Evolutionary conservation across 1,284 basidiomycete species (phyloP).

Genomic region (Lignosus rhinocerotis): DNA sequence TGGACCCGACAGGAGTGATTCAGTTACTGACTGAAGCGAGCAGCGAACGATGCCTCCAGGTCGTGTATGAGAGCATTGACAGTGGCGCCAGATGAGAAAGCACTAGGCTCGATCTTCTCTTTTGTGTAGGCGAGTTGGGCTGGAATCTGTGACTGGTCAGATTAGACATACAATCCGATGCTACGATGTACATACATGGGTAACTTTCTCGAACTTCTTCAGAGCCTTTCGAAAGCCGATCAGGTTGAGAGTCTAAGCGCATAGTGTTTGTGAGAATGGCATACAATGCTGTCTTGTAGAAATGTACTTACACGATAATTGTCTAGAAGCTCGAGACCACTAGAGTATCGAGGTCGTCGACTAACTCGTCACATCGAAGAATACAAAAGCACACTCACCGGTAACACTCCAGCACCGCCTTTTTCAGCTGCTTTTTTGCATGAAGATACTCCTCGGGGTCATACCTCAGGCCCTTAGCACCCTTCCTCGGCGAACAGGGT

Average conservation of each 20-base stretch:
- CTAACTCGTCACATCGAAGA: background rate
- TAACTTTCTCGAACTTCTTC: constrained; percentile 93
- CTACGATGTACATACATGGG: constrained; percentile 48
- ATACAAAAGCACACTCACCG: constrained; percentile 44
- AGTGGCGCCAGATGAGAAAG: constrained; percentile 61
- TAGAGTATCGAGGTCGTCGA: constrained; percentile 28
- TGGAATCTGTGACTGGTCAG: constrained; percentile 42
- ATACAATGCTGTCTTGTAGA: background rate
- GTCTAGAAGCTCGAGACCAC: constrained; percentile 77
- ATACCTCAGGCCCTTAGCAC: constrained; percentile 12
- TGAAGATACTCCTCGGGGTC: constrained; percentile 82
- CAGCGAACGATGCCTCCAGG: constrained; percentile 74
- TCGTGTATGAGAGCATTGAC: constrained; percentile 72
- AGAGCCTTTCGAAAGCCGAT: constrained; percentile 90
- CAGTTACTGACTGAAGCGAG: constrained; percentile 63
- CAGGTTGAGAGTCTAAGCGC: constrained; percentile 74
- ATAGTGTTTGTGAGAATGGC: background rate
- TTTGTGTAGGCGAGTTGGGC: constrained; percentile 58
- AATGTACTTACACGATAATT: constrained; percentile 75
- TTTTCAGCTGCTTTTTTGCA: constrained; percentile 82
- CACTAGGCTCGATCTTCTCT: constrained; percentile 59
- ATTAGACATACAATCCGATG: background rate
- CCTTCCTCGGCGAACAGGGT: background rate
- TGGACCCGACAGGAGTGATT: no score
- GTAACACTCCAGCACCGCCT: constrained; percentile 86